Evolutionary conservation across 2,329 filamentous ascomycete species (phyloP).

Genomic region (Trichophyton benhamiae): DNA sequence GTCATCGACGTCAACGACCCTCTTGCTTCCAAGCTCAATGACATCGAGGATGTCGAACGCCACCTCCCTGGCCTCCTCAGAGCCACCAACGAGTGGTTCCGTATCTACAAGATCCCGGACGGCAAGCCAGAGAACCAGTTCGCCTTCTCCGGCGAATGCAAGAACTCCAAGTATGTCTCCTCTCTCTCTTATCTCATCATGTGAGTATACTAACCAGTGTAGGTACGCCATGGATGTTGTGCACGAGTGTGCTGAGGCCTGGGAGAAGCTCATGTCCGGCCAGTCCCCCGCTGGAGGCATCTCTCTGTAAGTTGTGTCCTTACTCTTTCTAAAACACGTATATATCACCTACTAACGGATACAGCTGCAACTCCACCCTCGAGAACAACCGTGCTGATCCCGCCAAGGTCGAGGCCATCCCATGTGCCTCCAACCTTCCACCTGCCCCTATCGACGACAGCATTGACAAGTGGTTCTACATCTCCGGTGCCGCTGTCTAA

Average conservation of each 20-base stretch:
- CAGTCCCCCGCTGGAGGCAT: constrained; percentile 68
- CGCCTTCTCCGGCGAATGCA: constrained; percentile 99
- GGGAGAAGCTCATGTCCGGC: constrained; percentile 90
- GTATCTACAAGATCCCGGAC: constrained; percentile 99
- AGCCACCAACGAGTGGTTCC: constrained; percentile 99
- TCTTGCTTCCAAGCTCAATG: constrained; percentile 89
- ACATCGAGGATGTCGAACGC: constrained; percentile 97
- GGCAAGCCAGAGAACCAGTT: constrained; percentile 99
- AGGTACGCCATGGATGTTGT: constrained; percentile 92
- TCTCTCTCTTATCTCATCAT: background rate
- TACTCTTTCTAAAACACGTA: background rate
- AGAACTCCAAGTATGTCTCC: constrained; percentile 77
- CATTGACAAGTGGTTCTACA: constrained; percentile 99
- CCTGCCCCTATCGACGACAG: constrained; percentile 86
- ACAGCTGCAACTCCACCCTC: constrained; percentile 68
- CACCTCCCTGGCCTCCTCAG: constrained; percentile 93
- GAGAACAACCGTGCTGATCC: constrained; percentile 56
- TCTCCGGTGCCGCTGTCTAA: constrained; percentile 85
- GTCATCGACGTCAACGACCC: constrained; percentile 98
- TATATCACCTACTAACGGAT: background rate
- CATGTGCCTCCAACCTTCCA: constrained; percentile 62
- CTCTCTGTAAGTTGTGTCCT: constrained; percentile 55
- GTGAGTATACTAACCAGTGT: background rate
- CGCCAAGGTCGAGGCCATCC: constrained; percentile 57
- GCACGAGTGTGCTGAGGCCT: constrained; percentile 89